Base-by-base conservation (phyloP, 108 stramenopile genomes). In the Pseudonitzschia delicatissima region DNA sequence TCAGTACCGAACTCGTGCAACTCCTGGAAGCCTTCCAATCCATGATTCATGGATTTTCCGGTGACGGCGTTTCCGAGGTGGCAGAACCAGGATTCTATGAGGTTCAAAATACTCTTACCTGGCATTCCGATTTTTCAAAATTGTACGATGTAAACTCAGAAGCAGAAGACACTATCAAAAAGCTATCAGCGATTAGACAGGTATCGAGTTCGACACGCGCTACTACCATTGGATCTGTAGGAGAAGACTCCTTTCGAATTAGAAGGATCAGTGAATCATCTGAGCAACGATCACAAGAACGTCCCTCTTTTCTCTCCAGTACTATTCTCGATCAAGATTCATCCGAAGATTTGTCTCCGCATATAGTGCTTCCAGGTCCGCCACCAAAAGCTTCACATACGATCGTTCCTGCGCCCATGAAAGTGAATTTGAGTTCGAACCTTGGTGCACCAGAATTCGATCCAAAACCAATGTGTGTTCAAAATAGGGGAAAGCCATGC, bases 1-100 rank as follows among this genome's bases (percentile, higher is more conserved):
- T 77, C 18, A 72, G 74, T 32, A 83, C 82, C 13, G 85, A 86
- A 55, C 64, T 86, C 9, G 51, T 53, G 55, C 48, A 52, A 12
- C 61, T 86, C 23, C 68, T 73, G 1, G 47, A 28, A 12, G 76
- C 75, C 18, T 82, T 82, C 27, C 72, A 73, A 57, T 35, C 45
- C 15, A 64, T 72, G 64, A 58, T 70, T 21, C 20, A 35, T 40
- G 68, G 72, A 21, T 60, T 69, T 26, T 68, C 61, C 58, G 72
- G 76, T 5, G 62, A 68, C 13, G 78, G 78, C 15, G 64, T 71
- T 31, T 53, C 66, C 4, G 57, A 45, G 39, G 69, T 72, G 1
- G 73, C 69, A 15, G 23, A 36, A 36, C 34, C 67, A 6, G 63
- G 36, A 32, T 23, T 58, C 13, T 31, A 18, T 27, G 68, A 75